Evolutionary conservation across 352 stramenopile species (phyloP), one percentile per base, ranked within the genome.

Genomic region (Phytophthora multivora): DNA sequence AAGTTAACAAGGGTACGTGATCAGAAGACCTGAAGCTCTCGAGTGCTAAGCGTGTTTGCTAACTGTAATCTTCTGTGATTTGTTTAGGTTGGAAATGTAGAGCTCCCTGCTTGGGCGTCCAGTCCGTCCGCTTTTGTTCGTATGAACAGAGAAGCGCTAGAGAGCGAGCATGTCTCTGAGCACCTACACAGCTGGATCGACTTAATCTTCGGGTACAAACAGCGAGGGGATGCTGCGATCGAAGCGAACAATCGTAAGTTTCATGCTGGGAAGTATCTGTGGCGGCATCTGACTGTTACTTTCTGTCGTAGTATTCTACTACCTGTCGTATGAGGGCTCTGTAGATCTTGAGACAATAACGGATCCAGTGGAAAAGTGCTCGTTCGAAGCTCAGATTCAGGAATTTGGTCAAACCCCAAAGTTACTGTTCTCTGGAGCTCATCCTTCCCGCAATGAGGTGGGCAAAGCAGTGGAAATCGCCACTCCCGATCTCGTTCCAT

Each of bases 91-190:
- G 83, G 97, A 58, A 91, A 99, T 75, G 97, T 99, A 4, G 78
- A 91, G 46, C 72, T 99, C 16, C 97, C 97, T 21, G 77, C 91
- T 3, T 99, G 97, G 96, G 96, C 97, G 30, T 86, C 86, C 25
- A 94, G 73, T 18, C 79, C 96, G 16, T 76, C 82, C 35, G 74
- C 80, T 5, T 97, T 96, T 74, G 75, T 93, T 19, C 77, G 73
- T n/a, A 86, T 80, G 21, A 79, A 89, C 38, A 75, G 80, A 2
- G 65, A 90, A 68, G 83, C 86, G 0, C 61, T 95, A n/a, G 86
- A 95, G 62, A 89, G 79, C 28, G 82, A 91, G 4, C 77, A 87
- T 45, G 83, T 93, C 2, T 92, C 80, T 1, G 69, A 71, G 9
- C 74, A 91, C 31, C 68, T 95, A 45, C 83, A 95, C 51, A 63